Evolutionary conservation across 768 basidiomycete species (phyloP).

Genomic region (Suillus bovinus): DNA sequence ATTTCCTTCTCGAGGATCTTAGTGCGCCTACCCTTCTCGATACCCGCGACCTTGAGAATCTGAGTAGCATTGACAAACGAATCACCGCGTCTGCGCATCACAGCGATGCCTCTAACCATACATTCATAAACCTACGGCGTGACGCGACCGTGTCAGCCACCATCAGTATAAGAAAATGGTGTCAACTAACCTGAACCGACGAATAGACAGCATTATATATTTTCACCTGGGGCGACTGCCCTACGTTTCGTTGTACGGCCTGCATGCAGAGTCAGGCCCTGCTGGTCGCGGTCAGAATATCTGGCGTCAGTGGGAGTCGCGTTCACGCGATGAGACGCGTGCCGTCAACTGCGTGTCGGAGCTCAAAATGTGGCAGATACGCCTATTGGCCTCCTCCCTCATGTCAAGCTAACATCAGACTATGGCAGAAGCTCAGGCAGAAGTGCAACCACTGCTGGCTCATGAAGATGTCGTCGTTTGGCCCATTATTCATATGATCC

Average conservation of each 20-base stretch:
- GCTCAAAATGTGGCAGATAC: slow-evolving; percentile 27
- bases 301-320: slow-evolving; percentile 18
- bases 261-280: slow-evolving; percentile 26
- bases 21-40: slow-evolving; percentile 94
- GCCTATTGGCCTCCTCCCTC: not conserved
- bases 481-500: slow-evolving; percentile 79
- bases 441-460: slow-evolving; percentile 42
- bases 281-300: slow-evolving; percentile 25
- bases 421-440: slow-evolving; percentile 21
- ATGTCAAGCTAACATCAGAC: slow-evolving; percentile 3
- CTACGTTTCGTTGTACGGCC: slow-evolving; percentile 27
- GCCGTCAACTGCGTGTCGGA: slow-evolving; percentile 28
- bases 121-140: slow-evolving; percentile 85
- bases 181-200: slow-evolving; percentile 68
- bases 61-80: slow-evolving; percentile 99
- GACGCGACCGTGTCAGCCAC: slow-evolving; percentile 20
- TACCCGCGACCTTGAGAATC: slow-evolving; percentile 97
- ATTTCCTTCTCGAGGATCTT: slow-evolving; percentile 99
- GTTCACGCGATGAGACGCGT: slow-evolving; percentile 28
- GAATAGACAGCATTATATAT: slow-evolving; percentile 95
- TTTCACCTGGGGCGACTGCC: slow-evolving; percentile 61
- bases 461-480: slow-evolving; percentile 69
- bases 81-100: slow-evolving; percentile 94
- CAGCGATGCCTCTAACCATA: slow-evolving; percentile 97
- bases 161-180: not conserved